A percentile compares a stretch with the other conserved stretches of the same genome.
Conservation (phyloP, 441 rosid genomes). For the Corymbia calophylla region DNA sequence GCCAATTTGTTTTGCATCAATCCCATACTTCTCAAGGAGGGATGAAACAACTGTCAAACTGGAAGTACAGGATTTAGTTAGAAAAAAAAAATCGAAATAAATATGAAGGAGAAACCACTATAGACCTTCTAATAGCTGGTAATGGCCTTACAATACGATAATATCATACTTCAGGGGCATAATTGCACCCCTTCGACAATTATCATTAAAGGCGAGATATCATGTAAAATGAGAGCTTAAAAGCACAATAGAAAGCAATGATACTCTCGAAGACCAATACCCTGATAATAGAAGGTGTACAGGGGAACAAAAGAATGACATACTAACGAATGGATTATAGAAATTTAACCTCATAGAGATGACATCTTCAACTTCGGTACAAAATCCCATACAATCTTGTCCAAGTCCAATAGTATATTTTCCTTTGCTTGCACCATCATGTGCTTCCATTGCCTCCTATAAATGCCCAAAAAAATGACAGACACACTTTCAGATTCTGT, state of each 20-base stretch:
- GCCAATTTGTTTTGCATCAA: slow-evolving; percentile 92
- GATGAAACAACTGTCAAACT: slow-evolving; percentile 86
- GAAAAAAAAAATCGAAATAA: not conserved
- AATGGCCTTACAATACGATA: not conserved
- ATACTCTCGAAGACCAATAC: not conserved
- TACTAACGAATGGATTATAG: not conserved
- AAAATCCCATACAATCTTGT: slow-evolving; percentile 95
- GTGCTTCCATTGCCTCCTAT: slow-evolving; percentile 87
- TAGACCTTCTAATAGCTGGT: not conserved
- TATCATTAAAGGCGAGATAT: not conserved
- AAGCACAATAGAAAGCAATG: not conserved
- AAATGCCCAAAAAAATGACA: not conserved
- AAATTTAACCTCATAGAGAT: slow-evolving; percentile 85
- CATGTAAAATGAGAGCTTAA: not conserved
- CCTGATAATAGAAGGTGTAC: not conserved
- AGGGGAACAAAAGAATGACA: not conserved
- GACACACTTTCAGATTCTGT: not conserved
- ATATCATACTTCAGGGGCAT: not conserved
- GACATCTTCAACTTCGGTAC: slow-evolving; percentile 98
- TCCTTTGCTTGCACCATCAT: slow-evolving; percentile 96
- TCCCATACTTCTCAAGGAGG: slow-evolving; percentile 79
- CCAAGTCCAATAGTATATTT: slow-evolving; percentile 98
- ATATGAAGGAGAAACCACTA: not conserved
- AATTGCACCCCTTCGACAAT: not conserved
- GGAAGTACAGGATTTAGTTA: slow-evolving; percentile 2